These are phyloP conservation scores for Naganishia cerealis DNA, from an alignment of 1,284 basidiomycete species.

Conservation along the genomic window DNA sequence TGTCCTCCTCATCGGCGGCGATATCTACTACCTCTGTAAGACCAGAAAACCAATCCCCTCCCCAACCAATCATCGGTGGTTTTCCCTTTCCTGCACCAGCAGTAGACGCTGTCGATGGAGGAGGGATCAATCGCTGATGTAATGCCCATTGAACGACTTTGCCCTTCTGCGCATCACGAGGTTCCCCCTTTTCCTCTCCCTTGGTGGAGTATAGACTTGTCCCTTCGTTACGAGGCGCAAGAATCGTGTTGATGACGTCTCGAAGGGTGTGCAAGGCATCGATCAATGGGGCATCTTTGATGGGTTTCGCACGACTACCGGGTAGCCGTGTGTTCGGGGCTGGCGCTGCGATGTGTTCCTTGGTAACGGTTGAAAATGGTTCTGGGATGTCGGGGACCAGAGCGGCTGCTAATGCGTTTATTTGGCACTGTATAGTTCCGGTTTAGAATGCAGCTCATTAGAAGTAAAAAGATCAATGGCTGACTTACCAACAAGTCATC, in stretches of 20 bases:
- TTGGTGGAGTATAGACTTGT: neutral
- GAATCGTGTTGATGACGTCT: constrained; percentile 4
- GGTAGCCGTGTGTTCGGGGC: constrained; percentile 3
- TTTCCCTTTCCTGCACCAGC: neutral
- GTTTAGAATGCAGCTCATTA: neutral
- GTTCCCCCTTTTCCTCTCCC: neutral
- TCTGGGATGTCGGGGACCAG: neutral
- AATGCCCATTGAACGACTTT: constrained; percentile 25
- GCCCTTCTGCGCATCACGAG: neutral
- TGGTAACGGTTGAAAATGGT: neutral
- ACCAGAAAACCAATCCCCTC: constrained; percentile 30
- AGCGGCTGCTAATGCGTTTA: constrained; percentile 11
- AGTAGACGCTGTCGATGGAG: neutral
- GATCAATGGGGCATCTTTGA: constrained; percentile 9
- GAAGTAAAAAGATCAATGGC: neutral
- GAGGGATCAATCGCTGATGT: constrained; percentile 27
- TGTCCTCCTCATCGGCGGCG: neutral
- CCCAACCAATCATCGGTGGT: neutral
- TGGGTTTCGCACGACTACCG: constrained; percentile 20
- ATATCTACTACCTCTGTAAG: neutral
- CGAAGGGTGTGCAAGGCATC: constrained; percentile 4
- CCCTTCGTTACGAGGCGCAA: neutral
- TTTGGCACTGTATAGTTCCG: neutral
- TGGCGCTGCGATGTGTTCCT: neutral
- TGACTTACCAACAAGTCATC: constrained; percentile 6